Base-by-base conservation (phyloP, 129 eudicot species). In the Ambrosia trifida region DNA sequence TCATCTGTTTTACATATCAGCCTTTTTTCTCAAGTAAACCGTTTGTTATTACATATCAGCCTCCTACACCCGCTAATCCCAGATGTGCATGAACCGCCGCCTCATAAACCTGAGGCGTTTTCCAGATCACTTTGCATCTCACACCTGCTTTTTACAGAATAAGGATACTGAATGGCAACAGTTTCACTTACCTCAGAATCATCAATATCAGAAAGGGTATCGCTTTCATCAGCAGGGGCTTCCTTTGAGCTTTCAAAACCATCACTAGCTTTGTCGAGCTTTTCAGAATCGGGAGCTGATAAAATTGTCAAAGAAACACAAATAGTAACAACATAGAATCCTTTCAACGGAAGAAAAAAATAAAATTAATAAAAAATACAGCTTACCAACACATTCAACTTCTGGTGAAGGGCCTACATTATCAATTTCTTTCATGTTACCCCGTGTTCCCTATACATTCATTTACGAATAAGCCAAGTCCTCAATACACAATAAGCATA, bases 131-230 rank as follows among this genome's bases (percentile, higher is more conserved):
- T 24, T 24, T 0, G 28, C 28, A 24, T 24, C 28, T 24, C 28
- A 24, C 28, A 24, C 28, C 1, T 24, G 28, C 28, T 24, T 24
- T 24, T 24, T 19, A 44, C 58, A 44, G 16, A 43, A 53, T 41
- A 51, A 64, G 44, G 20, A 60, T 36, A 5, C 24, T 20, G 11
- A 56, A 28, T 41, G 53, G 52, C 9, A 65, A 54, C 4, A 41
- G 33, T 4, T 56, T 54, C 46, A 33, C 33, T 3, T 31, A 84
- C 93, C 87, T 87, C 93, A 59, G 36, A 49, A 73, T 87, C 93
- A 73, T 81, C 83, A 60, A 84, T 81, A 35, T 84, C 89, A 31
- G 86, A 74, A 40, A 87, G 80, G 72, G 79, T 87, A 28, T 82
- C 85, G 41, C 82, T 77, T 80, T 83, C 88, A 74, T 82, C 87